Evolutionary conservation across 371 early-diverging fungal species (phyloP).

Genomic region (Dichotomocladium elegans): DNA sequence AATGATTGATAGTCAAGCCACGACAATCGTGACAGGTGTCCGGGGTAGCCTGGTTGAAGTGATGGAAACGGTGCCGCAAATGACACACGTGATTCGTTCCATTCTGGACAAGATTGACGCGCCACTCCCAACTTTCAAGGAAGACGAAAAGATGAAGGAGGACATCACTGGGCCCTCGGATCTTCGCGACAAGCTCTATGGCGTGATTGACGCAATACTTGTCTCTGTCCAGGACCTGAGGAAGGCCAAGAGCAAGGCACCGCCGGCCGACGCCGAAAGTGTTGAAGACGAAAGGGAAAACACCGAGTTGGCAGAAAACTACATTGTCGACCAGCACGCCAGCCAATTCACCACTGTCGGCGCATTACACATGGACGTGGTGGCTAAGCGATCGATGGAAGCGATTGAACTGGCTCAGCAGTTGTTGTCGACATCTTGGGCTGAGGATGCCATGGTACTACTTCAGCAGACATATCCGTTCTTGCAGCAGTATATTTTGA

Average conservation of each 20-base stretch:
- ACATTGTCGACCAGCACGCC: slow-evolving; percentile 31
- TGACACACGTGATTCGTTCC: slow-evolving; percentile 12
- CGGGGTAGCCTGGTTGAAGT: slow-evolving; percentile 7
- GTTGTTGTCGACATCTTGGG: slow-evolving; percentile 4
- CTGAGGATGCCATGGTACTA: slow-evolving; percentile 20
- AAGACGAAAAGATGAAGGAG: not conserved
- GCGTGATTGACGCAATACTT: slow-evolving; percentile 32
- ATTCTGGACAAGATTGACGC: slow-evolving; percentile 26
- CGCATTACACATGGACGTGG: slow-evolving; percentile 40
- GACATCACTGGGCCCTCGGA: not conserved
- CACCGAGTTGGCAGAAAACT: slow-evolving; percentile 43
- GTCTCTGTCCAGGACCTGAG: slow-evolving; percentile 43
- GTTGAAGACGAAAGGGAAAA: slow-evolving; percentile 45
- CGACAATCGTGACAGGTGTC: slow-evolving; percentile 9
- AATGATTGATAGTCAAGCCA: slow-evolving; percentile 17
- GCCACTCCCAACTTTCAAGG: slow-evolving; percentile 1
- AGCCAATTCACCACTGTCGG: slow-evolving; percentile 21
- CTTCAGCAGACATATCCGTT: slow-evolving; percentile 56
- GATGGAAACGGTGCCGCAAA: slow-evolving; percentile 16
- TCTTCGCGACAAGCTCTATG: slow-evolving; percentile 28
- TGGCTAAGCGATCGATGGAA: slow-evolving; percentile 31
- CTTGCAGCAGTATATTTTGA: slow-evolving; percentile 64
- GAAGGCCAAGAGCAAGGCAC: slow-evolving; percentile 16
- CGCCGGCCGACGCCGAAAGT: slow-evolving; percentile 22
- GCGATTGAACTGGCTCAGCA: slow-evolving; percentile 21